phyloP scores from a whole-genome alignment of 805 yeast species.

The Pichia exigua region DNA sequence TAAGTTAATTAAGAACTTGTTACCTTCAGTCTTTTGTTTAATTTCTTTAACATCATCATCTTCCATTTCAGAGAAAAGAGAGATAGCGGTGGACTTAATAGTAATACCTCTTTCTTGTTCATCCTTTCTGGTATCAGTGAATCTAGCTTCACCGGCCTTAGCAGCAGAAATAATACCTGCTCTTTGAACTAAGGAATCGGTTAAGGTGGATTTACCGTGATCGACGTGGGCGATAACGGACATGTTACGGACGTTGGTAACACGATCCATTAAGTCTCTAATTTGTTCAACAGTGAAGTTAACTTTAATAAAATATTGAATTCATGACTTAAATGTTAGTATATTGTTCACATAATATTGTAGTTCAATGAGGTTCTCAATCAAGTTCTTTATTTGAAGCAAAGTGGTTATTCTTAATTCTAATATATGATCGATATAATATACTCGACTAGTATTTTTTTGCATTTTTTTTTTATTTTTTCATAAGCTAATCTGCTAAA shows the following conservation, averaged over 20 bases:
- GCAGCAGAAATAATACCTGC: slow-evolving; percentile 99
- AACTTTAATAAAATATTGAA: slow-evolving; percentile 24
- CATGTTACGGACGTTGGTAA: slow-evolving; percentile 99
- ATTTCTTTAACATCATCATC: slow-evolving; percentile 85
- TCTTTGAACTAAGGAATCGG: slow-evolving; percentile 97
- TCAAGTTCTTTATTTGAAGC: too few relatives aligned
- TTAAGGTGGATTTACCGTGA: slow-evolving; percentile 99
- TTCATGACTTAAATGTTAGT: slow-evolving; percentile 6
- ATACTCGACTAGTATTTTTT: not conserved
- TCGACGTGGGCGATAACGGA: slow-evolving; percentile 99
- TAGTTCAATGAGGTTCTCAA: too few relatives aligned
- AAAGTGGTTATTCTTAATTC: too few relatives aligned
- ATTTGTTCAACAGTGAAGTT: slow-evolving; percentile 77
- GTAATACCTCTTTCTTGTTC: slow-evolving; percentile 99
- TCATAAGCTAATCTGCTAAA: not conserved
- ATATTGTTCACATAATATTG: not conserved
- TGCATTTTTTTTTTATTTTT: too few relatives aligned
- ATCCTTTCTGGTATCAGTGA: slow-evolving; percentile 99
- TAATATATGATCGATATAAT: too few relatives aligned
- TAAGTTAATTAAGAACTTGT: slow-evolving; percentile 93
- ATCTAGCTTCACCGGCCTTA: slow-evolving; percentile 99
- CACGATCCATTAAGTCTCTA: slow-evolving; percentile 99
- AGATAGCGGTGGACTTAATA: slow-evolving; percentile 97
- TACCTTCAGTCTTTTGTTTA: slow-evolving; percentile 88
- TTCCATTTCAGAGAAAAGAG: slow-evolving; percentile 80